phyloP scores from a whole-genome alignment of 352 stramenopile species.

The Phytophthora citrophthora region DNA sequence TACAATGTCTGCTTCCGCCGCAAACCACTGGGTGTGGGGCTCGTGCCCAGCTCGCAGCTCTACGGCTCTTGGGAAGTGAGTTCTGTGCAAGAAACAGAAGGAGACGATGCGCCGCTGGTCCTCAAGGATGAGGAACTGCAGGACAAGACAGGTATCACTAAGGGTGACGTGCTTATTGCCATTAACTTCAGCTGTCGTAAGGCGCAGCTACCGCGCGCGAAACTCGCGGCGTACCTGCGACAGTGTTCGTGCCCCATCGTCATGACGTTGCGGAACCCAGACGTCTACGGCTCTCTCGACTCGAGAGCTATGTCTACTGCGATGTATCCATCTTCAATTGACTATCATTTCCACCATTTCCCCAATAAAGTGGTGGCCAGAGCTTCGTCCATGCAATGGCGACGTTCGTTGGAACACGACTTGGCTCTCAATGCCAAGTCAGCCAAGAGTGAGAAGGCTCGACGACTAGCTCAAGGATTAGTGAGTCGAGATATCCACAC shows the following conservation, averaged over 20 bases:
- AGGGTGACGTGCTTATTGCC: conserved; percentile 72
- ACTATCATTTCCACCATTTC: conserved; percentile 50
- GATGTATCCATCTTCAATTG: conserved; percentile 74
- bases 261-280: conserved; percentile 69
- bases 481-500: conserved; percentile 21
- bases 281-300: conserved; percentile 65
- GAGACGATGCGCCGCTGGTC: conserved; percentile 5
- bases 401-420: conserved; percentile 61
- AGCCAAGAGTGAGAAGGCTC: conserved; percentile 20
- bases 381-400: conserved; percentile 74
- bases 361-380: conserved; percentile 51
- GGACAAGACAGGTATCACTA: conserved; percentile 30
- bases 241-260: conserved; percentile 59
- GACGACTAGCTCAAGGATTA: conserved; percentile 37
- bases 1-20: conserved; percentile 71
- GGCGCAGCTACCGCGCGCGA: conserved; percentile 54
- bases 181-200: conserved; percentile 61
- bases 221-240: conserved; percentile 51
- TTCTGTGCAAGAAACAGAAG: conserved; percentile 37
- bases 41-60: conserved; percentile 81
- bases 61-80: conserved; percentile 84
- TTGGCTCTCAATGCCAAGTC: conserved; percentile 46
- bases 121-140: conserved; percentile 11
- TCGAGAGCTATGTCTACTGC: conserved; percentile 69
- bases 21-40: conserved; percentile 74